Evolutionary conservation across 257 asterid species (phyloP).

Genomic region (Paraleonurus japonicus): DNA sequence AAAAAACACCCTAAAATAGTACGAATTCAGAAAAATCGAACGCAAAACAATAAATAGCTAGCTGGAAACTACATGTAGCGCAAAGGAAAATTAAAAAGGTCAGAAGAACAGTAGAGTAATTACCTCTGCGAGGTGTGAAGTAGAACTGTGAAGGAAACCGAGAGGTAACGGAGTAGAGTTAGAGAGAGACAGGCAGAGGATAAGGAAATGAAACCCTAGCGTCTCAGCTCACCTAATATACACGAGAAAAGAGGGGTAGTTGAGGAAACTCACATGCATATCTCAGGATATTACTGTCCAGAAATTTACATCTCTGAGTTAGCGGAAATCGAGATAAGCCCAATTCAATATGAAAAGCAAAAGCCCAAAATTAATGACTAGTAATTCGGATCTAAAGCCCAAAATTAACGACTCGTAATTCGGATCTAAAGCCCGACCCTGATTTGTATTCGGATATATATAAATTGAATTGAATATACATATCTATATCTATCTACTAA

Average conservation of each 20-base stretch:
- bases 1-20: background rate
- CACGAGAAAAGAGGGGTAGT: conserved; percentile 7
- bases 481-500: no score
- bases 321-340: background rate
- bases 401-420: background rate
- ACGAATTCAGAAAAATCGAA: conserved; percentile 2
- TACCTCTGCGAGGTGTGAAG: conserved; percentile 34
- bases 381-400: background rate
- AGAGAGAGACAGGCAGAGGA: conserved; percentile 18
- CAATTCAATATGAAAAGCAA: background rate
- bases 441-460: background rate
- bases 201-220: conserved; percentile 25
- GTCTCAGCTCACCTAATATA: conserved; percentile 9
- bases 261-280: background rate
- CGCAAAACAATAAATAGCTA: background rate
- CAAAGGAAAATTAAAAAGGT: background rate
- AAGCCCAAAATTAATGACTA: background rate
- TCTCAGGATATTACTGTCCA: conserved; percentile 2
- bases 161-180: background rate
- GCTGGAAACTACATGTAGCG: background rate
- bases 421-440: background rate
- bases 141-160: conserved; percentile 7
- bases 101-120: background rate
- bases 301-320: background rate
- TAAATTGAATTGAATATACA: no score